phyloP scores from a whole-genome alignment of 2,329 filamentous ascomycete genomes.

The Beauveria asiatica region DNA sequence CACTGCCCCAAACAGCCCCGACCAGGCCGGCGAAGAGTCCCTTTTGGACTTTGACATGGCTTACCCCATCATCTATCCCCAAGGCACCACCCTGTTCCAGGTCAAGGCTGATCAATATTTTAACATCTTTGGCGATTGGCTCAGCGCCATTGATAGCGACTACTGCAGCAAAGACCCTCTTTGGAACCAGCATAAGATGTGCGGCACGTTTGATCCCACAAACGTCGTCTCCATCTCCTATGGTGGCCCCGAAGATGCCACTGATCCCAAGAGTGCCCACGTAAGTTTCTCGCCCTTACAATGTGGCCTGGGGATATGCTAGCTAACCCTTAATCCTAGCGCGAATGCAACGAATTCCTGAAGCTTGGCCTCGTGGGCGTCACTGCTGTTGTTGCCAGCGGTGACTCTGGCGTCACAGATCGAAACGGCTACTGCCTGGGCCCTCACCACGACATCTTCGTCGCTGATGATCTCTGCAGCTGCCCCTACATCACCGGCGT shows the following conservation, averaged over 20 bases:
- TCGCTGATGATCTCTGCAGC: slow-evolving; percentile 17
- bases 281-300: slow-evolving; percentile 27
- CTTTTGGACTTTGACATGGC: slow-evolving; percentile 43
- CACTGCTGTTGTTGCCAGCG: slow-evolving; percentile 28
- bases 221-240: slow-evolving; percentile 33
- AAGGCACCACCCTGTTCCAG: slow-evolving; percentile 41
- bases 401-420: slow-evolving; percentile 19
- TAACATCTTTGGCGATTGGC: slow-evolving; percentile 34
- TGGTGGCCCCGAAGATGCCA: slow-evolving; percentile 38
- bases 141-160: slow-evolving; percentile 36
- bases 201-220: slow-evolving; percentile 15
- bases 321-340: slow-evolving; percentile 23
- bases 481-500: slow-evolving; percentile 40
- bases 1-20: slow-evolving; percentile 29
- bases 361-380: slow-evolving; percentile 34
- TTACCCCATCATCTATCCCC: slow-evolving; percentile 44
- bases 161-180: slow-evolving; percentile 26
- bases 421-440: slow-evolving; percentile 9
- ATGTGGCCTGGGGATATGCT: too few species aligned
- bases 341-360: slow-evolving; percentile 31
- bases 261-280: slow-evolving; percentile 17
- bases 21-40: slow-evolving; percentile 34
- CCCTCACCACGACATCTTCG: slow-evolving; percentile 30
- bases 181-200: slow-evolving; percentile 13
- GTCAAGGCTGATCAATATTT: slow-evolving; percentile 27